A percentile compares a stretch with the other conserved stretches of the same genome.
These are phyloP conservation scores for Phytopythium oedochilum DNA, from an alignment of 352 stramenopile species.

Conservation along the genomic window DNA sequence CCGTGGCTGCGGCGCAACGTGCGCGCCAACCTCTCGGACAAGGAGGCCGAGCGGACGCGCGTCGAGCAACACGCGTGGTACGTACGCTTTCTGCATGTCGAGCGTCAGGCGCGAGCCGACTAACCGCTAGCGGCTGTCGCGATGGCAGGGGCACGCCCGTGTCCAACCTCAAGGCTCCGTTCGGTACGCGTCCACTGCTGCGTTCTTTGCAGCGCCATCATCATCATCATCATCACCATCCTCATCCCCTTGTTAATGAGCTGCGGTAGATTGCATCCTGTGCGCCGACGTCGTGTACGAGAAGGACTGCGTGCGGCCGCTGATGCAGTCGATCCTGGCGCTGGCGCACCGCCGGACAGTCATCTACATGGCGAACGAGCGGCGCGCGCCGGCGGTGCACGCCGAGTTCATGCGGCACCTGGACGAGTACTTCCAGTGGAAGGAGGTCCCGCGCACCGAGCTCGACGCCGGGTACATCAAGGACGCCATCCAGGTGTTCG, in stretches of 20 bases:
- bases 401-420: slow-evolving; percentile 59
- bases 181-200: slow-evolving; percentile 20
- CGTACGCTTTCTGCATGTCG: too few relatives aligned
- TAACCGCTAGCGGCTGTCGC: slow-evolving; percentile 2
- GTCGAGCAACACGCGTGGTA: slow-evolving; percentile 57
- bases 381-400: slow-evolving; percentile 44
- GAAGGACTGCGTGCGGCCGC: slow-evolving; percentile 62
- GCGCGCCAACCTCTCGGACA: slow-evolving; percentile 47
- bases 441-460: slow-evolving; percentile 50
- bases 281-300: slow-evolving; percentile 83
- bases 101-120: too few relatives aligned
- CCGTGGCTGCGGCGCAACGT: slow-evolving; percentile 77
- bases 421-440: slow-evolving; percentile 72
- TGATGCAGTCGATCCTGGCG: slow-evolving; percentile 77
- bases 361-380: slow-evolving; percentile 75
- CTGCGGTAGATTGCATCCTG: slow-evolving; percentile 55
- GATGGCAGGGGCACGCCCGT: slow-evolving; percentile 52
- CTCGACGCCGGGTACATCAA: slow-evolving; percentile 66
- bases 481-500: slow-evolving; percentile 74
- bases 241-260: too few relatives aligned
- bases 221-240: too few relatives aligned
- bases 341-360: slow-evolving; percentile 74
- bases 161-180: slow-evolving; percentile 47
- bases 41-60: slow-evolving; percentile 49
- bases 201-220: too few relatives aligned